These are phyloP conservation scores for Xylaria sp. DNA, from an alignment of 2,329 filamentous ascomycete genomes.

Conservation along the genomic window DNA sequence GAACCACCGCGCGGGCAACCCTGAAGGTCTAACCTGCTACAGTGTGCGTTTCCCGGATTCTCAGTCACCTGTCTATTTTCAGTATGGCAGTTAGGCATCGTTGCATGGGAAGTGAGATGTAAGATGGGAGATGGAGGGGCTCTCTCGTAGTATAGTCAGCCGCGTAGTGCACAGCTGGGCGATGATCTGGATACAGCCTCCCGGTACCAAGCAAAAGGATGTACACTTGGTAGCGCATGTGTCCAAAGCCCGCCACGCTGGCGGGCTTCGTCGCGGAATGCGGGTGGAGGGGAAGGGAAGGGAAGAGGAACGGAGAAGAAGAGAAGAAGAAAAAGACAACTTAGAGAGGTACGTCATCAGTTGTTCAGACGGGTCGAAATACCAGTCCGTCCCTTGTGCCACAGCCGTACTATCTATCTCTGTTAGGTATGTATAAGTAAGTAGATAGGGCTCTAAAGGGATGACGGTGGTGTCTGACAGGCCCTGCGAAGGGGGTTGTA, in stretches of 20 bases:
- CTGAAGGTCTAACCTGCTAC: slow-evolving; percentile 23
- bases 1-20: slow-evolving; percentile 29
- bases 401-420: no score
- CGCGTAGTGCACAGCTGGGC: slow-evolving; percentile 1
- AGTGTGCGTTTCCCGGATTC: slow-evolving; percentile 21
- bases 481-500: slow-evolving; percentile 22
- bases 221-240: slow-evolving; percentile 15
- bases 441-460: slow-evolving; percentile 7
- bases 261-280: slow-evolving; percentile 16
- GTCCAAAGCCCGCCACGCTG: slow-evolving; percentile 8
- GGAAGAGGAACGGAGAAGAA: neutral
- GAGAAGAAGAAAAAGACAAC: slow-evolving; percentile 8
- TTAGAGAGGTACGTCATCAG: slow-evolving; percentile 10
- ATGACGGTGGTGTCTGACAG: slow-evolving; percentile 11
- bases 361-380: slow-evolving; percentile 8
- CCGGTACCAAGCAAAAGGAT: slow-evolving; percentile 16
- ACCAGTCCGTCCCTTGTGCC: neutral
- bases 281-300: neutral
- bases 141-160: neutral
- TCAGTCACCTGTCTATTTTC: slow-evolving; percentile 14
- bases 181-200: neutral
- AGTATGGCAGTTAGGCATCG: slow-evolving; percentile 34
- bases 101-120: slow-evolving; percentile 32
- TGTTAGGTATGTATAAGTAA: no score
- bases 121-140: neutral